phyloP scores from a whole-genome alignment of 257 asterid genomes.

The Solanum piurae region DNA sequence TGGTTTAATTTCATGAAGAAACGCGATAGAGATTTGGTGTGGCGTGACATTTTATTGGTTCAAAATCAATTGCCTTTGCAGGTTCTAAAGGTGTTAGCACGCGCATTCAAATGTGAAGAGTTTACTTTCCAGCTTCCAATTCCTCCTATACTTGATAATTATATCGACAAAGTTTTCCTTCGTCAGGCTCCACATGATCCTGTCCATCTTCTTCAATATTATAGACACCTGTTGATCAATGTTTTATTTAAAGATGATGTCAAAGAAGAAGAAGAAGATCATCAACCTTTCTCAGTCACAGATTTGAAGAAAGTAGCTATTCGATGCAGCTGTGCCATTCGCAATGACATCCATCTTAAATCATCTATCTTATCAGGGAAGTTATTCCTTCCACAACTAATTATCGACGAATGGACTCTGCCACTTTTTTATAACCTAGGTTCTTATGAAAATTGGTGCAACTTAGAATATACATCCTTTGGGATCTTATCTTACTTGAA shows the following conservation, averaged over 20 bases:
- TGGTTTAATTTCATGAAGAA: not conserved
- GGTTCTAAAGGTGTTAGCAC: not conserved
- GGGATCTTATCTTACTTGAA: not conserved
- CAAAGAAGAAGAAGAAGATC: not conserved
- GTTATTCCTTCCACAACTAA: not conserved
- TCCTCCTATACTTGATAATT: not conserved
- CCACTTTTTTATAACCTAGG: not conserved
- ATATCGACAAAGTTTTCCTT: not conserved
- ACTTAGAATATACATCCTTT: fast-evolving
- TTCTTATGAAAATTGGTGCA: not conserved
- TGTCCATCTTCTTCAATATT: not conserved
- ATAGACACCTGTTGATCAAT: fast-evolving
- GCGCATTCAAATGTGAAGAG: not conserved
- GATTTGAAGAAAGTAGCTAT: not conserved
- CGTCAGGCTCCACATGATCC: not conserved
- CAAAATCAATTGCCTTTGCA: not conserved
- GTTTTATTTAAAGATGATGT: not conserved
- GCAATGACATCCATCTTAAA: not conserved
- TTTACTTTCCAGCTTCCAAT: not conserved
- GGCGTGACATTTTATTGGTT: not conserved
- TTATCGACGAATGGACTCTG: no score
- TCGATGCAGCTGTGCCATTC: not conserved
- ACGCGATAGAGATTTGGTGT: not conserved
- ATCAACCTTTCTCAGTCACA: not conserved
- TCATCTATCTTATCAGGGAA: not conserved